Percentiles rank a stretch among this genome's conserved stretches.
phyloP scores from a whole-genome alignment of 2,329 filamentous ascomycete genomes.

The Scytalidium sp. region DNA sequence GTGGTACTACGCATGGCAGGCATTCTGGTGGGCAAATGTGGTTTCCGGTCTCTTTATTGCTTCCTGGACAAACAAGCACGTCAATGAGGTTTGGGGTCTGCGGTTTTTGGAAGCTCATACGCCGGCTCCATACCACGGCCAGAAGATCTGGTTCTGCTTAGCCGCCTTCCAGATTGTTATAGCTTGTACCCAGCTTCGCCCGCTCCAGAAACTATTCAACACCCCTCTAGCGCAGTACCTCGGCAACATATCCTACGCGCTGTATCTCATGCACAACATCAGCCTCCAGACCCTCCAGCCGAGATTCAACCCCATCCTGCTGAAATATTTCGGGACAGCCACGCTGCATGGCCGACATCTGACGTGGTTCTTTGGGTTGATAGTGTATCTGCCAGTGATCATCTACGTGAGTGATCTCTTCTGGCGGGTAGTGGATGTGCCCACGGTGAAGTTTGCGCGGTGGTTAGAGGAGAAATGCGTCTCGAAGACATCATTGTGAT shows the following conservation, averaged over 20 bases:
- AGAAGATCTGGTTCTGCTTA: constrained; percentile 25
- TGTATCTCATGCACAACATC: constrained; percentile 57
- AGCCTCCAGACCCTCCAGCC: constrained; percentile 34
- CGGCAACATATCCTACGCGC: constrained; percentile 52
- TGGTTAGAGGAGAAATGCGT: too few relatives aligned
- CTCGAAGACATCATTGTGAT: too few relatives aligned
- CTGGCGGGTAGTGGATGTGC: constrained; percentile 53
- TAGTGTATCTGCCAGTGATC: constrained; percentile 41
- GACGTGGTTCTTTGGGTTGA: constrained; percentile 33
- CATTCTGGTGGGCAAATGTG: constrained; percentile 23
- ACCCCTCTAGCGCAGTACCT: constrained; percentile 50
- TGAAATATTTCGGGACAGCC: constrained; percentile 12
- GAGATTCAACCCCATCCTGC: constrained; percentile 17
- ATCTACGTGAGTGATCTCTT: constrained; percentile 56
- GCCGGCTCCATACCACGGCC: constrained; percentile 21
- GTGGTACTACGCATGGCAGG: constrained; percentile 9
- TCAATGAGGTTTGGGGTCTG: constrained; percentile 18
- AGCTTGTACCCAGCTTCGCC: constrained; percentile 30
- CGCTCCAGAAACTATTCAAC: constrained; percentile 42
- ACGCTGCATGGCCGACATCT: constrained; percentile 20
- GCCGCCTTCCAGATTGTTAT: constrained; percentile 26
- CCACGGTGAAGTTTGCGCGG: constrained; percentile 45
- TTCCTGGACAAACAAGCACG: constrained; percentile 25
- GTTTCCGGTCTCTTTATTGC: constrained; percentile 23
- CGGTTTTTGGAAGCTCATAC: constrained; percentile 19